Evolutionary conservation across 225 moss, liverwort and hornwort genomes (phyloP).

Genomic region (Antitrichia curtipendula): DNA sequence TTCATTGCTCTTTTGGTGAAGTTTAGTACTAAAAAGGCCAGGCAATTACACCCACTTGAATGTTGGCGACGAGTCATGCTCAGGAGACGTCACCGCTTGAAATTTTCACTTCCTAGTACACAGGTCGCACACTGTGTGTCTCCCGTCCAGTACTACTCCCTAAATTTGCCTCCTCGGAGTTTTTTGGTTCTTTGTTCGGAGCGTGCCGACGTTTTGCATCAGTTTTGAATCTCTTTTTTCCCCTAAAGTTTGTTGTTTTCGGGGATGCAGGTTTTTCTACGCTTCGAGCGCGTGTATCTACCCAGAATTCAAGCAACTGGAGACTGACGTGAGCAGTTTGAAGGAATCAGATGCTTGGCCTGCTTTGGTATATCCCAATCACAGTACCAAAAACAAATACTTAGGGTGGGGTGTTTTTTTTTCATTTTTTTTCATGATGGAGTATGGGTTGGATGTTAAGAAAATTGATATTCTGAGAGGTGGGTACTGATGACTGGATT

Average conservation of each 20-base stretch:
- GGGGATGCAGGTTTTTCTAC: conserved; percentile 67
- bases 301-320: conserved; percentile 94
- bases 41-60: background rate
- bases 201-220: background rate
- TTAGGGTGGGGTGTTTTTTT: background rate
- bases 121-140: background rate
- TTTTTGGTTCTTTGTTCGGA: background rate
- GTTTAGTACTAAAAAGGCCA: background rate
- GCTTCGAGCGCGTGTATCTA: conserved; percentile 96
- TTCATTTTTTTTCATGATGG: background rate
- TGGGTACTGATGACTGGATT: background rate
- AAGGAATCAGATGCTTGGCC: conserved; percentile 98
- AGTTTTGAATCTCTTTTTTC: too few species aligned
- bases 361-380: conserved; percentile 46
- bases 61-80: background rate
- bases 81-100: background rate
- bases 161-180: background rate
- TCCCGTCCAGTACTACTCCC: background rate
- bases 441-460: background rate
- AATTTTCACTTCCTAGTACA: background rate
- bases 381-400: background rate
- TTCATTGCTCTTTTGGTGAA: background rate
- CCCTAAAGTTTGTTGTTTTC: background rate
- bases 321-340: conserved; percentile 57
- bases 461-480: too few species aligned